A percentile compares a stretch with the other conserved stretches of the same genome.
Conservation (phyloP, 176 grass and related monocot species). For the Metroxylon sagu region DNA sequence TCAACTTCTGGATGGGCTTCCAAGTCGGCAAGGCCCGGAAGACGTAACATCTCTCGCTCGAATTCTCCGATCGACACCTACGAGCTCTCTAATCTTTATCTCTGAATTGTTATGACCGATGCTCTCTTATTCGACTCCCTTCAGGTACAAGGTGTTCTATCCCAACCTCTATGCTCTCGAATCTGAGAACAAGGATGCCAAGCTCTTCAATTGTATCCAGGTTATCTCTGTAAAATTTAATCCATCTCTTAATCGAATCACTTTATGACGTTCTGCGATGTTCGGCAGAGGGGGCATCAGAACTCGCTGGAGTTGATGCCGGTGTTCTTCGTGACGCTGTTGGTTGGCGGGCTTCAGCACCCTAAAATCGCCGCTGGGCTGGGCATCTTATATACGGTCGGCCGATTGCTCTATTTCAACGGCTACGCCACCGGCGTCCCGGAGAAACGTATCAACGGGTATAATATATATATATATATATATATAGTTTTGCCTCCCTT, state of each 20-base stretch:
- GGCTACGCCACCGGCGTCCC: constrained; percentile 79
- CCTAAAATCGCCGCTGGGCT: constrained; percentile 50
- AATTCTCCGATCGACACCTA: no score
- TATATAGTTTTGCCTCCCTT: not conserved
- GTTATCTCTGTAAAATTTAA: constrained; percentile 6
- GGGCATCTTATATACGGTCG: constrained; percentile 56
- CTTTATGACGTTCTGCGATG: no score
- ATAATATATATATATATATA: constrained; percentile 17
- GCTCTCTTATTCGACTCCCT: not conserved
- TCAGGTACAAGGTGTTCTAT: constrained; percentile 87
- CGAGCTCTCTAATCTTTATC: no score
- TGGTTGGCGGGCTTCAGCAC: constrained; percentile 72
- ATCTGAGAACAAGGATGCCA: constrained; percentile 93
- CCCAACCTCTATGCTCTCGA: constrained; percentile 65
- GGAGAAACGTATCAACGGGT: constrained; percentile 86
- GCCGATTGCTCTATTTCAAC: constrained; percentile 95
- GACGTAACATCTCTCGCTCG: constrained; percentile 25
- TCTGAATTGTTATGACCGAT: no score
- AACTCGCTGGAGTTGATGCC: constrained; percentile 96
- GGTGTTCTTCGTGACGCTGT: constrained; percentile 73
- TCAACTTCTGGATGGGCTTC: constrained; percentile 94
- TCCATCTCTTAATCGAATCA: no score
- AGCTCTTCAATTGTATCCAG: constrained; percentile 97
- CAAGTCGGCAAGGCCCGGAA: constrained; percentile 72
- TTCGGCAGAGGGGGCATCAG: constrained; percentile 86